A percentile compares a stretch with the other conserved stretches of the same genome.
Conservation (phyloP, 257 asterid species). For the Solanum infundibuliforme region DNA sequence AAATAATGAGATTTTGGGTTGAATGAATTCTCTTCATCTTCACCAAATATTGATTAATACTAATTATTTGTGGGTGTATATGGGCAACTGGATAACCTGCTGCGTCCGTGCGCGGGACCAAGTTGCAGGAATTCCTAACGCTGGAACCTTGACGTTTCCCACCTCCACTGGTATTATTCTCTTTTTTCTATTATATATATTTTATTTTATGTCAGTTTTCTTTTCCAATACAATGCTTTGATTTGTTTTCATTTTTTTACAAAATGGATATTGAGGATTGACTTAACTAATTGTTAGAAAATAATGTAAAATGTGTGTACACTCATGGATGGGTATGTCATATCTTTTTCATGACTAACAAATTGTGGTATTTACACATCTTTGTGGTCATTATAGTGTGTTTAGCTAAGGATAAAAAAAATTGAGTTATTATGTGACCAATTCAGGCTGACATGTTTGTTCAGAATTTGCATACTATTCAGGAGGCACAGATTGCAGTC, state of each 20-base stretch:
- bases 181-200: background rate
- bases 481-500: conserved; percentile 14
- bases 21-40: background rate
- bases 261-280: background rate
- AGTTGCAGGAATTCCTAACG: background rate
- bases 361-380: background rate
- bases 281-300: background rate
- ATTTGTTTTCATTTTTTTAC: background rate
- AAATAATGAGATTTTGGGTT: background rate
- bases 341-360: background rate
- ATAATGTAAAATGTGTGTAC: background rate
- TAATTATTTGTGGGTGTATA: background rate
- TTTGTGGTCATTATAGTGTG: background rate
- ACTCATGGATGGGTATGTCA: background rate
- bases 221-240: background rate
- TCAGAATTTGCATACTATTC: background rate
- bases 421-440: background rate
- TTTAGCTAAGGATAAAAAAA: background rate
- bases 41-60: background rate
- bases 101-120: background rate
- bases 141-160: background rate
- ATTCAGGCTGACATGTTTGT: background rate
- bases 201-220: background rate
- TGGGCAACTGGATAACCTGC: conserved; percentile 5
- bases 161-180: background rate